Percentiles rank a stretch among this genome's conserved stretches.
Conservation (phyloP, 192 early-diverging fungal species). For the Lobosporangium transversale region DNA sequence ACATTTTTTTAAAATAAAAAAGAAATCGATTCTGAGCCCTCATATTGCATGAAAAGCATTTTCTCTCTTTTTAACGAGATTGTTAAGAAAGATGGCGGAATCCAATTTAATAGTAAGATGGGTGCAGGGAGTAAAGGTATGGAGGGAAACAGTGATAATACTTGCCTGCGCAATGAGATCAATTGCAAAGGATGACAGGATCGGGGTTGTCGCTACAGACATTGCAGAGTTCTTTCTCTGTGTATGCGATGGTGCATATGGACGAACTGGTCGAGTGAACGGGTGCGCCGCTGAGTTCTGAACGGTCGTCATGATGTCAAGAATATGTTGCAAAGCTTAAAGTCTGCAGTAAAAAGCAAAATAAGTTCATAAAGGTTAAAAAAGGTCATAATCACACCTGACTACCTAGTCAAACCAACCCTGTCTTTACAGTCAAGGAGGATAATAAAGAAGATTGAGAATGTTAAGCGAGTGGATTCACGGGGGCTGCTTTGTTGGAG, state of each 20-base stretch:
- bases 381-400: too few relatives aligned
- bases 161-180: slow-evolving; percentile 52
- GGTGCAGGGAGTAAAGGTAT: too few relatives aligned
- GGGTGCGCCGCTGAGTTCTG: slow-evolving; percentile 12
- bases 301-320: slow-evolving; percentile 32
- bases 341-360: neutral
- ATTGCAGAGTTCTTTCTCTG: slow-evolving; percentile 40
- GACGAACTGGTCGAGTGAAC: slow-evolving; percentile 23
- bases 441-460: neutral
- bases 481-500: too few relatives aligned
- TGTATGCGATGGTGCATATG: slow-evolving; percentile 8
- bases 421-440: too few relatives aligned
- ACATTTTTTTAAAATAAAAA: neutral
- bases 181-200: slow-evolving; percentile 45
- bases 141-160: too few relatives aligned
- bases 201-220: slow-evolving; percentile 17
- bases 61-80: neutral
- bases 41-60: neutral
- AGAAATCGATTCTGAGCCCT: slow-evolving; percentile 14
- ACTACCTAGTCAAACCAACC: too few relatives aligned
- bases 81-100: too few relatives aligned
- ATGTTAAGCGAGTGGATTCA: neutral
- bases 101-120: too few relatives aligned
- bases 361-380: neutral
- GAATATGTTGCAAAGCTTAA: neutral